These are phyloP conservation scores for Micractinium conductrix DNA, from an alignment of 139 green algal species.

Conservation along the genomic window DNA sequence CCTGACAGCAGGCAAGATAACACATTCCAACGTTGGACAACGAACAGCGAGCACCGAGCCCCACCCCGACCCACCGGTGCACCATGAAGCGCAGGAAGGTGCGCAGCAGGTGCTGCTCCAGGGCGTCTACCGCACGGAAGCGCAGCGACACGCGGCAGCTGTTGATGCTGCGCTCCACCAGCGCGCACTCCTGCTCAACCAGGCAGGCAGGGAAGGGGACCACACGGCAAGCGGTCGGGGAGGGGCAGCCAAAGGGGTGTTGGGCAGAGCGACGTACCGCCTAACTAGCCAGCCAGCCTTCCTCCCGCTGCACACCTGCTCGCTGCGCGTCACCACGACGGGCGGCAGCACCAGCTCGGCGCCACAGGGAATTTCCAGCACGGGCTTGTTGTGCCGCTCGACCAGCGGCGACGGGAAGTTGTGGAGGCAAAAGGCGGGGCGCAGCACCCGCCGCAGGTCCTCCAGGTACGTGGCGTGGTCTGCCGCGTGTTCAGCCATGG, in stretches of 20 bases:
- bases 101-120: constrained; percentile 65
- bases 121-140: constrained; percentile 26
- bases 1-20: not conserved
- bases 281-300: too few species aligned
- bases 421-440: constrained; percentile 51
- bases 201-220: not conserved
- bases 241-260: not conserved
- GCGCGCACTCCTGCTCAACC: constrained; percentile 47
- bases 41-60: not conserved
- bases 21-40: not conserved
- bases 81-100: constrained; percentile 69
- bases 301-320: not conserved
- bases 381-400: constrained; percentile 71
- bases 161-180: constrained; percentile 76
- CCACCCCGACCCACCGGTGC: constrained; percentile 39
- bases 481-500: too few species aligned
- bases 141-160: constrained; percentile 67
- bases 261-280: too few species aligned
- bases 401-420: constrained; percentile 48
- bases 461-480: too few species aligned
- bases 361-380: constrained; percentile 59
- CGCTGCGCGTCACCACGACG: constrained; percentile 51
- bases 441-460: constrained; percentile 32
- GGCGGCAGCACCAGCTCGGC: constrained; percentile 54
- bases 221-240: too few species aligned